Evolutionary conservation across 164 flowering plant species (phyloP).

Genomic region (Litsea cubeba): DNA sequence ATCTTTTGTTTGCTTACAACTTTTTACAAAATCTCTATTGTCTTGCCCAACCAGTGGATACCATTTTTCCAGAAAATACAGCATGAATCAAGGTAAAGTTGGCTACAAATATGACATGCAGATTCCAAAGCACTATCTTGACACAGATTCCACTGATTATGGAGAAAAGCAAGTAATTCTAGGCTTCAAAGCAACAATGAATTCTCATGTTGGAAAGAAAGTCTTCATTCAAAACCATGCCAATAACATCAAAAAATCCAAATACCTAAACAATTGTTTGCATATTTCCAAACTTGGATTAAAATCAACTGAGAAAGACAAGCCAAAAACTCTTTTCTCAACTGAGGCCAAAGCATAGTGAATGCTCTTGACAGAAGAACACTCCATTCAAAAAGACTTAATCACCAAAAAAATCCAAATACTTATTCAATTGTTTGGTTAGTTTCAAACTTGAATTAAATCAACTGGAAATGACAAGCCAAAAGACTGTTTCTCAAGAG

Average conservation of each 20-base stretch:
- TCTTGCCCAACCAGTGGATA: too few species aligned
- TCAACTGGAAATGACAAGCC: background rate
- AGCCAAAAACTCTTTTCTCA: background rate
- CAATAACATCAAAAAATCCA: too few species aligned
- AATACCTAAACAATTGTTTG: too few species aligned
- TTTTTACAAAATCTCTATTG: too few species aligned
- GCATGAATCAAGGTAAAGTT: background rate
- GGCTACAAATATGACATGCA: background rate
- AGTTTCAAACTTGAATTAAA: too few species aligned
- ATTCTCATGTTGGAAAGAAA: too few species aligned
- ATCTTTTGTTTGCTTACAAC: background rate
- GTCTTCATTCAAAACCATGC: too few species aligned
- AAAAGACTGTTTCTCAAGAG: background rate
- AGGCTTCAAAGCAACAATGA: too few species aligned
- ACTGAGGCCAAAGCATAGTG: background rate
- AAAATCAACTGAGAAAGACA: too few species aligned
- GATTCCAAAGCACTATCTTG: background rate
- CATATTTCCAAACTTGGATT: too few species aligned
- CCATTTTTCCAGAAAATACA: background rate
- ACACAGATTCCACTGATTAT: background rate
- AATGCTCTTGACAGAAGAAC: background rate
- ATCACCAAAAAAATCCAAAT: background rate
- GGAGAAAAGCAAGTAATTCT: background rate
- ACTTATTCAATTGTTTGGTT: too few species aligned
- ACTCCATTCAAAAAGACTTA: background rate